Percentiles rank a stretch among this genome's conserved stretches.
Conservation (phyloP, 176 grass and related monocot genomes). For the Oryza longistaminata region DNA sequence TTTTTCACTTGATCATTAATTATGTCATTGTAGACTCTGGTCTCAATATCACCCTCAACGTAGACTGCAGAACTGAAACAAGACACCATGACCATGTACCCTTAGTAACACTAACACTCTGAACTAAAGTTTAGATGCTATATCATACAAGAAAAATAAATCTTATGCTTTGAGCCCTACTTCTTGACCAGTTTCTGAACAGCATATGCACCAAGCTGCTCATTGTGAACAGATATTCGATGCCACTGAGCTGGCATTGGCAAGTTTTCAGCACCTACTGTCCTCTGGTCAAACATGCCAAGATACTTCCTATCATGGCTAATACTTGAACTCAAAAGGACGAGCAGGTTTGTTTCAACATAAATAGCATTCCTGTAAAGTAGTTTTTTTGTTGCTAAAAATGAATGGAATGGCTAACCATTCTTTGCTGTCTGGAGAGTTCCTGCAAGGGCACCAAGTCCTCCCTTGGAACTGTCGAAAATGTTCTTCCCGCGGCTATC, state of each 20-base stretch:
- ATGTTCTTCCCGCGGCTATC: constrained; percentile 40
- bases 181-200: constrained; percentile 79
- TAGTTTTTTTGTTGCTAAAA: not conserved
- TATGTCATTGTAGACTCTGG: constrained; percentile 73
- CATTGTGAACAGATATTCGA: constrained; percentile 66
- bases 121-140: constrained; percentile 17
- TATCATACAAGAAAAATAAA: constrained; percentile 19
- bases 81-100: not conserved
- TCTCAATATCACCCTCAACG: constrained; percentile 88
- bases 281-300: constrained; percentile 81
- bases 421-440: constrained; percentile 40
- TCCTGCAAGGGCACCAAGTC: constrained; percentile 38
- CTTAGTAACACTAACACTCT: not conserved
- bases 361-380: constrained; percentile 6
- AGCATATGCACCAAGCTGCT: constrained; percentile 57
- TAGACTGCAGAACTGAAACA: constrained; percentile 71
- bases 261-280: constrained; percentile 47
- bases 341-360: not conserved
- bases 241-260: constrained; percentile 83
- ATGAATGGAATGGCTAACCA: constrained; percentile 16
- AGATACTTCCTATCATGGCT: not conserved
- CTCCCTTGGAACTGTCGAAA: constrained; percentile 48
- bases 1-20: constrained; percentile 60
- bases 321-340: not conserved
- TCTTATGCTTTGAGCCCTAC: constrained; percentile 42